Evolutionary conservation across 1,284 basidiomycete genomes (phyloP), one percentile per base, ranked within the genome.

Genomic region (Mrakiaceae sp.): DNA sequence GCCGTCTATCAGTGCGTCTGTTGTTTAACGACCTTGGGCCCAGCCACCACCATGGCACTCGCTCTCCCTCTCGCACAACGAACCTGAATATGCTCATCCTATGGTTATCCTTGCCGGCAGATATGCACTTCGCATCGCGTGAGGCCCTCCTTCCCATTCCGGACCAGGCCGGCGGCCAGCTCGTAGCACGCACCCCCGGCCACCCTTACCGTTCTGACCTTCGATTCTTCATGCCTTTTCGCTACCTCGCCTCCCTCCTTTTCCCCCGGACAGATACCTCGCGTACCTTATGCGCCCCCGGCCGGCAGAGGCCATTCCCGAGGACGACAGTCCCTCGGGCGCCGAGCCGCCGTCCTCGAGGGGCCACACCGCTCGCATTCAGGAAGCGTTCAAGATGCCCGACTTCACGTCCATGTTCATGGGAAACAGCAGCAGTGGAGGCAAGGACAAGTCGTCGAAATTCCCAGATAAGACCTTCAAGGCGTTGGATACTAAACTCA

Each of bases 391-490:
- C 56, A 66, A 66, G 60, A 66, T 66, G 64, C 64, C 64, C 43
- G 64, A 66, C 56, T 87, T 87, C 11, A 84, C 82, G 70, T 88
- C 83, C 52, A 80, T 85, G 68, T 77, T 88, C 6, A 82, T 92
- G 73, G 87, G 87, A 70, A 79, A 82, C 60, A 63, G 68, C 51
- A 68, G 70, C 14, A 65, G 86, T 86, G 76, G 85, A 86, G 7
- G 40, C 39, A 49, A 60, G 49, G 81, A 83, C 59, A 90, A 88
- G 78, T 87, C 84, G 65, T 87, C 90, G 70, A 90, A 90, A 72
- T 95, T 93, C 73, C 92, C 93, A 0, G 91, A 96, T 76, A 92
- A 92, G 75, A 79, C 95, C 67, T 74, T 96, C 68, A 95, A 92
- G 75, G 85, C 87, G 6, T 76, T 97, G 68, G 91, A 95, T 73